Conservation (phyloP, 2,329 filamentous ascomycete species). For the Calonectria naviculata region DNA sequence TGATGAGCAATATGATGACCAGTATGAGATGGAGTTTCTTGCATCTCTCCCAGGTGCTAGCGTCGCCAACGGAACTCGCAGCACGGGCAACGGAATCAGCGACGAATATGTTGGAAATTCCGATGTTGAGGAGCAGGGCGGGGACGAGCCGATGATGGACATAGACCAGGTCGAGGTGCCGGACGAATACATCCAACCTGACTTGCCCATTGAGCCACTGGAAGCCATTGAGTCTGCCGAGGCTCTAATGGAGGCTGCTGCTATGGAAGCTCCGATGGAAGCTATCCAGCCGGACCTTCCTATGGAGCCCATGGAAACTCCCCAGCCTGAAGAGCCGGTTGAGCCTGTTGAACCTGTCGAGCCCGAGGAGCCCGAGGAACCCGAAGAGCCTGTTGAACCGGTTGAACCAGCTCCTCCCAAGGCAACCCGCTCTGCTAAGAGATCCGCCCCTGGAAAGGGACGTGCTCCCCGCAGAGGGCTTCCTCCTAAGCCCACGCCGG, state of each 20-base stretch:
- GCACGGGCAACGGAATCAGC: slow-evolving; percentile 29
- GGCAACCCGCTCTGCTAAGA: slow-evolving; percentile 39
- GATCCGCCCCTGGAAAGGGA: slow-evolving; percentile 39
- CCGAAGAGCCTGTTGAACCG: slow-evolving; percentile 14
- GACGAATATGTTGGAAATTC: slow-evolving; percentile 44
- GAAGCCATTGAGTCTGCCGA: slow-evolving; percentile 31
- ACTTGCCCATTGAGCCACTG: slow-evolving; percentile 45
- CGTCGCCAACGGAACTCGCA: slow-evolving; percentile 9
- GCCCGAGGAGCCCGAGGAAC: slow-evolving; percentile 27
- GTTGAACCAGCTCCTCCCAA: slow-evolving; percentile 39
- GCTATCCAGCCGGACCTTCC: slow-evolving; percentile 36
- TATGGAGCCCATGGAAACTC: slow-evolving; percentile 1
- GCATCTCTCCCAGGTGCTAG: slow-evolving; percentile 31
- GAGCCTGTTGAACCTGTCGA: slow-evolving; percentile 15
- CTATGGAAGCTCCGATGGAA: slow-evolving; percentile 18
- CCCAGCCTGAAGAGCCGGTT: slow-evolving; percentile 19
- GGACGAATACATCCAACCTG: slow-evolving; percentile 39
- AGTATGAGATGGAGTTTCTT: slow-evolving; percentile 47
- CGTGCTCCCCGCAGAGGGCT: slow-evolving; percentile 35
- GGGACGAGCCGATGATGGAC: slow-evolving; percentile 20
- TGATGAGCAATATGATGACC: slow-evolving; percentile 44
- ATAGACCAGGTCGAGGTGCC: slow-evolving; percentile 24
- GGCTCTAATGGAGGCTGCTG: slow-evolving; percentile 14
- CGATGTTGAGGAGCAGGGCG: slow-evolving; percentile 38
- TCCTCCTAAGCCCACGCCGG: slow-evolving; percentile 34